Evolutionary conservation across 177 flowering plant species (phyloP).

Genomic region (Vitis hybrid): DNA sequence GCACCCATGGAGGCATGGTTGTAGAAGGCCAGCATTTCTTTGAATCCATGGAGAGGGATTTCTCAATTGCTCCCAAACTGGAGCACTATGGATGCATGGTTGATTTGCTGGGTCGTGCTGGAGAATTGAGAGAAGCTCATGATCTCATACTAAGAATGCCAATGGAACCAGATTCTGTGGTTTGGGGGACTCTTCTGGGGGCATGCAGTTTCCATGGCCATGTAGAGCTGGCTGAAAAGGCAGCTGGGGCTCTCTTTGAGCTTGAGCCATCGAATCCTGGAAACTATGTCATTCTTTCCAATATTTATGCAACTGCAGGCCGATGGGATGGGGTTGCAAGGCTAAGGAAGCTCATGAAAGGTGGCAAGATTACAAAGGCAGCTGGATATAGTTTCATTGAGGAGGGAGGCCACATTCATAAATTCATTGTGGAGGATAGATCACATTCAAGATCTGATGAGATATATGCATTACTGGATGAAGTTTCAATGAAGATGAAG

Average conservation of each 20-base stretch:
- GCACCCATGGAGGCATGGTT: slow-evolving; percentile 80
- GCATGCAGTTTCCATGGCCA: slow-evolving; percentile 76
- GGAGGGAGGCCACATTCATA: slow-evolving; percentile 54
- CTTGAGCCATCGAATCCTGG: slow-evolving; percentile 90
- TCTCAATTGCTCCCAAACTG: slow-evolving; percentile 51
- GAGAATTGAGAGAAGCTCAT: slow-evolving; percentile 62
- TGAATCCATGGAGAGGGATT: slow-evolving; percentile 48
- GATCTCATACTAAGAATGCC: slow-evolving; percentile 65
- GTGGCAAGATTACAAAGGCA: slow-evolving; percentile 48
- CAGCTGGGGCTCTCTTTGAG: slow-evolving; percentile 62
- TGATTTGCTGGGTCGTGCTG: slow-evolving; percentile 86
- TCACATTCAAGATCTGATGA: slow-evolving; percentile 55
- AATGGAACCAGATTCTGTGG: slow-evolving; percentile 73
- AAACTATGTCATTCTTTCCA: slow-evolving; percentile 79
- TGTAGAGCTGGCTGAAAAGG: slow-evolving; percentile 71
- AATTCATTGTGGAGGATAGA: slow-evolving; percentile 74
- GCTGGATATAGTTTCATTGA: slow-evolving; percentile 85
- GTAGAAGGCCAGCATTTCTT: slow-evolving; percentile 51
- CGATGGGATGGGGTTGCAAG: slow-evolving; percentile 74
- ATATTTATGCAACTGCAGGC: slow-evolving; percentile 67
- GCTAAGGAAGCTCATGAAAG: slow-evolving; percentile 68
- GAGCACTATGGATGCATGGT: slow-evolving; percentile 92
- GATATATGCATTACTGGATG: slow-evolving; percentile 52
- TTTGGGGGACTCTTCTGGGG: slow-evolving; percentile 85
- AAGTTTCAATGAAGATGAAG: slow-evolving; percentile 45